These are phyloP conservation scores for Trichoderma atroviride DNA, from an alignment of 2,329 filamentous ascomycete genomes.

Conservation along the genomic window DNA sequence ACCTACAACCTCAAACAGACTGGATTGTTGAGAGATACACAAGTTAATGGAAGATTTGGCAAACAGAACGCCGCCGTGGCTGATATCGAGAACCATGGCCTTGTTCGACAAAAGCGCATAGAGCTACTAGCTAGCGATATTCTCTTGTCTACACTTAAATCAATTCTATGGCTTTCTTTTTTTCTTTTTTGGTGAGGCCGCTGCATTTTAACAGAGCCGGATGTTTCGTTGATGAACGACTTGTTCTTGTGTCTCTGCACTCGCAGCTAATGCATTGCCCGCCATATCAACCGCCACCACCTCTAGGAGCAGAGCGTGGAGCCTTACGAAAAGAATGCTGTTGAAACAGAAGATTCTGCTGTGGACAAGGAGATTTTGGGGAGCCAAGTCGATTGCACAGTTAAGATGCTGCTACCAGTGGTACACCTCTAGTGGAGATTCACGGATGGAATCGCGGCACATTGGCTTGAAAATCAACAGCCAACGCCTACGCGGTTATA, in stretches of 20 bases:
- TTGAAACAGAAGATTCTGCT: neutral
- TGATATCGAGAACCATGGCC: neutral
- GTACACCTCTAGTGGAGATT: neutral
- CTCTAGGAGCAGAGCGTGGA: neutral
- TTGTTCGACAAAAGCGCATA: neutral
- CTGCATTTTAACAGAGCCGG: neutral
- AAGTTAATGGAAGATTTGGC: neutral
- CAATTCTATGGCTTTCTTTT: neutral
- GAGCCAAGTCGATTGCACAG: neutral
- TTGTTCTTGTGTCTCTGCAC: neutral
- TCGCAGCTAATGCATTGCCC: neutral
- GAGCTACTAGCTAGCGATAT: neutral
- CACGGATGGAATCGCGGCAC: neutral
- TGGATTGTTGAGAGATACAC: neutral
- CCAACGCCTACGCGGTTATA: neutral
- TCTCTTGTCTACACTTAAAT: neutral
- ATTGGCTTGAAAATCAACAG: neutral
- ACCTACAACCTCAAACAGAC: neutral
- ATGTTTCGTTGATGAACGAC: neutral
- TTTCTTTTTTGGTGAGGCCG: neutral
- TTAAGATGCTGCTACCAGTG: neutral
- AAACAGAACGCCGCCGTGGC: neutral
- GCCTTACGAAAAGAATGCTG: neutral
- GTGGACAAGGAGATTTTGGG: neutral
- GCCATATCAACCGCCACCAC: neutral